Evolutionary conservation across 2,329 filamentous ascomycete genomes (phyloP), one percentile per base, ranked within the genome.

Genomic region (Phialophora tarda): DNA sequence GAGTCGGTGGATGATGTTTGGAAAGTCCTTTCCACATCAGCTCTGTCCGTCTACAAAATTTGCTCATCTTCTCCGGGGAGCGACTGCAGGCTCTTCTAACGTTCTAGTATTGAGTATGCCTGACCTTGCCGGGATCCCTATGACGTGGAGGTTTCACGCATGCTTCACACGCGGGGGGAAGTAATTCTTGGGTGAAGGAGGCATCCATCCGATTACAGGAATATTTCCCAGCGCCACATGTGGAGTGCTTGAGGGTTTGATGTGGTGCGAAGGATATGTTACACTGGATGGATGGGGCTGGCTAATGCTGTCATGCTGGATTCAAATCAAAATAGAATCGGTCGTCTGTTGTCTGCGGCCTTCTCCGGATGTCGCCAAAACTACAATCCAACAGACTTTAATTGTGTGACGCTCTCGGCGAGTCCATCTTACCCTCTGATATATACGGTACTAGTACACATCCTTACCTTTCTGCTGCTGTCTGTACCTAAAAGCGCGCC

Each of bases 261-360:
- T 17, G 38, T n/a, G 38, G 14, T 44, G 38, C 38, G n/a, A 8
- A 44, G 2, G 17, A 44, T 17, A 44, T 44, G 38, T 14, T 17
- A 44, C 38, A 1, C 17, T n/a, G 30, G 10, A 32, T n/a, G 38
- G 38, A 44, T 44, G 38, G 38, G 17, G 14, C 38, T 44, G 38
- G 38, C 38, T 44, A 44, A 44, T n/a, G 38, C 38, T 44, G 38
- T 44, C 38, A 44, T n/a, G 38, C 38, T 41, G 34, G 34, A 41
- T 41, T 41, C 34, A 38, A 3, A 44, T 44, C 38, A 8, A 44
- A 17, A 44, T 44, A 44, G 38, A 44, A 44, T 7, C 17, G 17
- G 17, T n/a, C 6, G 38, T 44, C 21, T n/a, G 21, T 44, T 44
- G 38, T 44, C 38, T 44, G 17, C 38, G 38, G 38, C 14, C 17